A percentile compares a stretch with the other conserved stretches of the same genome.
Evolutionary conservation across 2,329 filamentous ascomycete genomes (phyloP).

Genomic region (Verticillium nubilum): DNA sequence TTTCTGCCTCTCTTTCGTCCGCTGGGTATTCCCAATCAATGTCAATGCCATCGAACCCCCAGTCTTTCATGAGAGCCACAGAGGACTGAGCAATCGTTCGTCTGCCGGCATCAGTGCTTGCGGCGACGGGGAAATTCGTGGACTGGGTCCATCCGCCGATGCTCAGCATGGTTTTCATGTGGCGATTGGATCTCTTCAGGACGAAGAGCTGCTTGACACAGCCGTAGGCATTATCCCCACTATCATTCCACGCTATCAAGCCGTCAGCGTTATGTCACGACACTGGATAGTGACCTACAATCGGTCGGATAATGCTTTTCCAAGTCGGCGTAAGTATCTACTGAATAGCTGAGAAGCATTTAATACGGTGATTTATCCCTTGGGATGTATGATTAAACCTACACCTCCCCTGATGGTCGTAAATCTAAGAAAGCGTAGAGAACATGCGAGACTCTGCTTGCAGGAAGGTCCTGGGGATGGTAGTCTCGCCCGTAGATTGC

Average conservation of each 20-base stretch:
- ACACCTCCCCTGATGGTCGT: conserved; percentile 65
- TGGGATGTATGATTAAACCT: conserved; percentile 19
- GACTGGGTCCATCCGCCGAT: conserved; percentile 94
- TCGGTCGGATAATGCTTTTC: conserved; percentile 70
- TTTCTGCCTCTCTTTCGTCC: conserved; percentile 40
- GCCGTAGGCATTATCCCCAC: conserved; percentile 77
- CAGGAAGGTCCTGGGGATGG: conserved; percentile 64
- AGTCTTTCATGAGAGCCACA: conserved; percentile 69
- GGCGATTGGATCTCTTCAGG: conserved; percentile 73
- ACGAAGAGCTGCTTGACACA: conserved; percentile 85
- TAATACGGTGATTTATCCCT: not conserved
- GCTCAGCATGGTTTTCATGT: conserved; percentile 78
- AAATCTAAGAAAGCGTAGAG: conserved; percentile 81
- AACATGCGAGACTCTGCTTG: conserved; percentile 67
- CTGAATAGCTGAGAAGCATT: conserved; percentile 42
- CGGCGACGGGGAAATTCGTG: conserved; percentile 69
- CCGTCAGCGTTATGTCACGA: not conserved
- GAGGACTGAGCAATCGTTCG: conserved; percentile 67
- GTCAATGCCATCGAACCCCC: conserved; percentile 69
- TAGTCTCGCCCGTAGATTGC: conserved; percentile 71
- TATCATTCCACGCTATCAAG: conserved; percentile 54
- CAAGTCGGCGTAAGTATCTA: conserved; percentile 63
- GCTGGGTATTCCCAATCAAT: conserved; percentile 63
- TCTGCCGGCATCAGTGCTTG: conserved; percentile 65
- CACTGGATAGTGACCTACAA: conserved; percentile 31